These are phyloP conservation scores for Hansenula anomala DNA, from an alignment of 1,139 yeast genomes.

Conservation along the genomic window DNA sequence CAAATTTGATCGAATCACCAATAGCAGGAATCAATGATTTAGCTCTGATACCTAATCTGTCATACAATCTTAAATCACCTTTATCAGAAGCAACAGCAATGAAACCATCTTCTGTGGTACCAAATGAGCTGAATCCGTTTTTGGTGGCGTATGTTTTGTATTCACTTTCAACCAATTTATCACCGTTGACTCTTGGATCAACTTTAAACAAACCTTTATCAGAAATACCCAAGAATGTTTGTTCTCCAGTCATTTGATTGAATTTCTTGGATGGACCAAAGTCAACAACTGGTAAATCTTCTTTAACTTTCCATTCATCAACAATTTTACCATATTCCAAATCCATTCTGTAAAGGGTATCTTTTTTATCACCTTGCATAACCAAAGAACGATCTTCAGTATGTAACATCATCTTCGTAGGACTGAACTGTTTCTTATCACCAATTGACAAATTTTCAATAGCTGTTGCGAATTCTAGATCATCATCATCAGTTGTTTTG, in stretches of 20 bases:
- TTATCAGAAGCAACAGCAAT: slow-evolving; percentile 70
- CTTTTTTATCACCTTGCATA: slow-evolving; percentile 47
- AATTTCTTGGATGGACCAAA: slow-evolving; percentile 71
- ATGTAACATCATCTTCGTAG: slow-evolving; percentile 69
- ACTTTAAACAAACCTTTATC: slow-evolving; percentile 61
- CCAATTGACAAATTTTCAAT: slow-evolving; percentile 54
- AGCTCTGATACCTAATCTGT: slow-evolving; percentile 67
- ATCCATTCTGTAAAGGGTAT: slow-evolving; percentile 67
- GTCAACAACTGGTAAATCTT: slow-evolving; percentile 43
- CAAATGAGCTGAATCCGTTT: slow-evolving; percentile 54
- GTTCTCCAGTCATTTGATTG: slow-evolving; percentile 68
- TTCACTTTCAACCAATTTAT: slow-evolving; percentile 53
- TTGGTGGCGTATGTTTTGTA: slow-evolving; percentile 49
- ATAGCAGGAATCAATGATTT: slow-evolving; percentile 76
- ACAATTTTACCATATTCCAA: slow-evolving; percentile 72
- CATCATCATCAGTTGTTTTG: slow-evolving; percentile 47
- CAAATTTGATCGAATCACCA: slow-evolving; percentile 65
- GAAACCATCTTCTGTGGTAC: slow-evolving; percentile 70
- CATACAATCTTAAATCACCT: slow-evolving; percentile 75
- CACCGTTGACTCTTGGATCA: slow-evolving; percentile 68
- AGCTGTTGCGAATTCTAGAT: slow-evolving; percentile 59
- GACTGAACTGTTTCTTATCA: slow-evolving; percentile 48
- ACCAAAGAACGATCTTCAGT: slow-evolving; percentile 66
- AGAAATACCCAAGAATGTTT: slow-evolving; percentile 68
- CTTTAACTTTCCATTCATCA: slow-evolving; percentile 70